phyloP scores from a whole-genome alignment of 768 basidiomycete species.

The Leccinum arenicola region DNA sequence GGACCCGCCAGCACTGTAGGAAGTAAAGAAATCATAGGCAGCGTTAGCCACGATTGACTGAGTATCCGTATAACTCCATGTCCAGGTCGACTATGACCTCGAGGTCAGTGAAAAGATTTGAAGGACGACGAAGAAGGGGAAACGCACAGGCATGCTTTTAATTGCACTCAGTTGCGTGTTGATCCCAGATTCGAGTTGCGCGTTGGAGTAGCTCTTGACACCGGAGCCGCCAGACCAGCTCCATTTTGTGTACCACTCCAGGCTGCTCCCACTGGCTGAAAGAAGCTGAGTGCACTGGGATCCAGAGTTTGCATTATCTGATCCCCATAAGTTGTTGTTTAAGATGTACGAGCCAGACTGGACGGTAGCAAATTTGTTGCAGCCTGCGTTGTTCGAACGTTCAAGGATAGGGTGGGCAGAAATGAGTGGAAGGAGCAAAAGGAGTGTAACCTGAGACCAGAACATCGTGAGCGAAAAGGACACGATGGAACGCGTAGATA shows the following conservation, averaged over 20 bases:
- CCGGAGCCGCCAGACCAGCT: constrained; percentile 49
- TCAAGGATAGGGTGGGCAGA: constrained; percentile 1
- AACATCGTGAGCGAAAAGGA: constrained; percentile 9
- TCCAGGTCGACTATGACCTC: constrained; percentile 46
- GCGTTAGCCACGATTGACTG: constrained; percentile 49
- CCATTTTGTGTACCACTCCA: constrained; percentile 54
- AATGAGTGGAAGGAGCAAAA: constrained; percentile 24
- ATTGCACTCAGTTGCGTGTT: constrained; percentile 56
- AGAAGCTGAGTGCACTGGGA: constrained; percentile 49
- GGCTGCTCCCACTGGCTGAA: constrained; percentile 38
- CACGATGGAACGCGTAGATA: neutral
- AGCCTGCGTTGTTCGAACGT: constrained; percentile 9
- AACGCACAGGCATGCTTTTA: constrained; percentile 51
- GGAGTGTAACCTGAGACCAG: constrained; percentile 2
- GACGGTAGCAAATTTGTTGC: constrained; percentile 54
- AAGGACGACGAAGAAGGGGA: neutral
- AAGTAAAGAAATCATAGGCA: constrained; percentile 66
- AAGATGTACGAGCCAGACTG: constrained; percentile 46
- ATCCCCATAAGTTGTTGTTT: constrained; percentile 48
- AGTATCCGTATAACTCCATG: constrained; percentile 47
- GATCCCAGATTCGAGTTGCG: constrained; percentile 47
- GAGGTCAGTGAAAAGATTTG: neutral
- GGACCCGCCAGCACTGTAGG: constrained; percentile 45
- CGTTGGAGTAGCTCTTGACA: constrained; percentile 63
- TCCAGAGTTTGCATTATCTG: constrained; percentile 41